Conservation (phyloP, 2,329 filamentous ascomycete species). For the Diplodia seriata region DNA sequence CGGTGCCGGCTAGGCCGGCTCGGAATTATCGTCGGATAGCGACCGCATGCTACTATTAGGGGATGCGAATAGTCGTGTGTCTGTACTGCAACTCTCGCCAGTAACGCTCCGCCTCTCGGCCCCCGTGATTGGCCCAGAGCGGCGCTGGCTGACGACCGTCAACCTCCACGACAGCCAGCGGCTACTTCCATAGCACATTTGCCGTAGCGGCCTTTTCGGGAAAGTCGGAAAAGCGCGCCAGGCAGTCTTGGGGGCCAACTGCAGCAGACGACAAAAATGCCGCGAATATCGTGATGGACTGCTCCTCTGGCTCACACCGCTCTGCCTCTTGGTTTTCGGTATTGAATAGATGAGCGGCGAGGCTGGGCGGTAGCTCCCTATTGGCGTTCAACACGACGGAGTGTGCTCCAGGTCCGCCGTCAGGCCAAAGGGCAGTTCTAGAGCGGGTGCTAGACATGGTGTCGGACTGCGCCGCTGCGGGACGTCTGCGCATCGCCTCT, state of each 20-base stretch:
- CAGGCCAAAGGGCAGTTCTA: constrained; percentile 31
- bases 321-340: constrained; percentile 15
- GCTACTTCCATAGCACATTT: constrained; percentile 24
- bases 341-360: constrained; percentile 29
- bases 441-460: constrained; percentile 28
- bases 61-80: neutral
- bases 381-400: constrained; percentile 18
- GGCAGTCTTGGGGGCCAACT: constrained; percentile 12
- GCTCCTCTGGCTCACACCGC: constrained; percentile 17
- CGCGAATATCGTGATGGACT: constrained; percentile 29
- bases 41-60: constrained; percentile 12
- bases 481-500: constrained; percentile 31
- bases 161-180: constrained; percentile 7
- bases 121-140: neutral
- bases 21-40: constrained; percentile 27
- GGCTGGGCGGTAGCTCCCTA: constrained; percentile 1
- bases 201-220: constrained; percentile 25
- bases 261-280: constrained; percentile 25
- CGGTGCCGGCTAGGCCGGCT: constrained; percentile 20
- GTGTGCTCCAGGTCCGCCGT: constrained; percentile 21
- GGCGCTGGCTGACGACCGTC: neutral
- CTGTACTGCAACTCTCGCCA: constrained; percentile 2
- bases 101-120: neutral
- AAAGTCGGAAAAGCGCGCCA: constrained; percentile 16
- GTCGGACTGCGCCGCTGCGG: constrained; percentile 31